Conservation (phyloP, 83 land plant genomes). For the Diphasiastrum complanatum region DNA sequence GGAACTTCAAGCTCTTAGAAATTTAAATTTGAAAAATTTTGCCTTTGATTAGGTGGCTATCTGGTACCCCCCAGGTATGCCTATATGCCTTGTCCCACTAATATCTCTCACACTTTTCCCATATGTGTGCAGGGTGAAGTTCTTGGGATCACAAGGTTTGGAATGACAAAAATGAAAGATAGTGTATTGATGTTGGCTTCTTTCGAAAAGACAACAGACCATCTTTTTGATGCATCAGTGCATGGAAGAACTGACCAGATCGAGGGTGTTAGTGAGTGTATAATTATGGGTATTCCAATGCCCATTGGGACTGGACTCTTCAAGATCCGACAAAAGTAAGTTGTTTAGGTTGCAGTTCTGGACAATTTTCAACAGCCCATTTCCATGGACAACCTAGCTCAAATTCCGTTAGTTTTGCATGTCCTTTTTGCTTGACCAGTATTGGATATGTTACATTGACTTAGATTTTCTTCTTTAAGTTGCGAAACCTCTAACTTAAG, state of each 20-base stretch:
- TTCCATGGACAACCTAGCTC: too few species aligned
- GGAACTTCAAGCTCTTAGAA: neutral
- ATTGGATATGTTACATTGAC: too few species aligned
- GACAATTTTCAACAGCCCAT: too few species aligned
- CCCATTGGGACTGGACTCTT: constrained; percentile 83
- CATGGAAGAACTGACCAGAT: constrained; percentile 75
- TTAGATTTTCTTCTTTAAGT: too few species aligned
- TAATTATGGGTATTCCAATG: constrained; percentile 96
- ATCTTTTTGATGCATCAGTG: constrained; percentile 76
- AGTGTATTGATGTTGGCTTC: constrained; percentile 96
- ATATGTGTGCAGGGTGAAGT: constrained; percentile 71
- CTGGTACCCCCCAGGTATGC: too few species aligned
- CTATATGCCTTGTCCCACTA: neutral
- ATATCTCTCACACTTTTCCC: neutral
- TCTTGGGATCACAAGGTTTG: constrained; percentile 87
- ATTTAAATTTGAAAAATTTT: too few species aligned
- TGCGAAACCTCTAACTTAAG: too few species aligned
- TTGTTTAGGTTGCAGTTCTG: neutral
- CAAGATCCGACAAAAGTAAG: constrained; percentile 75
- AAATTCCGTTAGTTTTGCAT: too few species aligned
- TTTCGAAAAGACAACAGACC: constrained; percentile 91
- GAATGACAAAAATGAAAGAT: constrained; percentile 84
- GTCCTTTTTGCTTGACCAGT: too few species aligned
- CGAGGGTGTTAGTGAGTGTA: constrained; percentile 94
- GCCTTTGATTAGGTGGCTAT: too few species aligned